phyloP scores from a whole-genome alignment of 169 alveolate genomes.

The Plasmodium blacklocki region DNA sequence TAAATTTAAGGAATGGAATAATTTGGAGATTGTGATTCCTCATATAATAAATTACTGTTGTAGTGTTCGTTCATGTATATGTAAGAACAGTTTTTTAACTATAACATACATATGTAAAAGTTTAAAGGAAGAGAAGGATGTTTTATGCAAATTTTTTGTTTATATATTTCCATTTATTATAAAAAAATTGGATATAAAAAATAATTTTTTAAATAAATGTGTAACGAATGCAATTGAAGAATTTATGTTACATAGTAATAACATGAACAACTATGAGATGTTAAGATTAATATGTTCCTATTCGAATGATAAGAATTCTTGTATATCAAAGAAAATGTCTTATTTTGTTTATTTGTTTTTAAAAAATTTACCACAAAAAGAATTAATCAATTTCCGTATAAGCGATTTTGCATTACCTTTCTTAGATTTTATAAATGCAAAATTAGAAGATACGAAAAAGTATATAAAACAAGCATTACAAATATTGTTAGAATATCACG shows the following conservation, averaged over 20 bases:
- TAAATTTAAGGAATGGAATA: slow-evolving; percentile 24
- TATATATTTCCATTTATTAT: slow-evolving; percentile 31
- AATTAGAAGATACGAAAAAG: slow-evolving; percentile 53
- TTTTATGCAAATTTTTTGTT: slow-evolving; percentile 34
- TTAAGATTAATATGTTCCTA: slow-evolving; percentile 49
- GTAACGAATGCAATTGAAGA: slow-evolving; percentile 26
- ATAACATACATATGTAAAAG: slow-evolving; percentile 63
- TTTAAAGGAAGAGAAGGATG: not conserved
- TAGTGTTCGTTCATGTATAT: slow-evolving; percentile 44
- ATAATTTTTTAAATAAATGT: slow-evolving; percentile 54
- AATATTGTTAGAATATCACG: slow-evolving; percentile 20
- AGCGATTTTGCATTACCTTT: slow-evolving; percentile 48
- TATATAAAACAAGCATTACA: slow-evolving; percentile 32
- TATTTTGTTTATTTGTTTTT: slow-evolving; percentile 56
- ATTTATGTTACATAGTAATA: slow-evolving; percentile 45
- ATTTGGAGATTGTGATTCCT: slow-evolving; percentile 21
- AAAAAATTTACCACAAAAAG: slow-evolving; percentile 48
- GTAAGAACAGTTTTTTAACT: slow-evolving; percentile 62
- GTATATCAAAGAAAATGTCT: slow-evolving; percentile 29
- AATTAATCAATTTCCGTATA: slow-evolving; percentile 15
- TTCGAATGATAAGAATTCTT: slow-evolving; percentile 49
- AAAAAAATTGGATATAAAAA: slow-evolving; percentile 46
- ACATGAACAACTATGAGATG: slow-evolving; percentile 49
- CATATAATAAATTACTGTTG: slow-evolving; percentile 36
- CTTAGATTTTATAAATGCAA: slow-evolving; percentile 61